Evolutionary conservation across 495 filamentous ascomycete genomes (phyloP).

Genomic region (Platismatia glauca): DNA sequence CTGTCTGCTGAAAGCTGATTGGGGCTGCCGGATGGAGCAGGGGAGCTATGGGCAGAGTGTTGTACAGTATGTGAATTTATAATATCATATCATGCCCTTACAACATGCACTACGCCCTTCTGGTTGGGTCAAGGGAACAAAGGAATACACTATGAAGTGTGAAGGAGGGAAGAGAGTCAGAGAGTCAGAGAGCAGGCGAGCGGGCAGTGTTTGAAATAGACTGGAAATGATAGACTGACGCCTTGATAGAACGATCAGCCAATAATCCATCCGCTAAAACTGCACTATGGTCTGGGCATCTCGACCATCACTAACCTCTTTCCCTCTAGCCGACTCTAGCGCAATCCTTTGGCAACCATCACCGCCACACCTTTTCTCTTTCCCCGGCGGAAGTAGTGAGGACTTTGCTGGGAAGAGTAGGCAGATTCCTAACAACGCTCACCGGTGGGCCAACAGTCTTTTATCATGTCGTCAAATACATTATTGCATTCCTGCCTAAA

Average conservation of each 20-base stretch:
- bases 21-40: constrained; percentile 1
- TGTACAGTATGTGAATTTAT: not conserved
- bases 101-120: not conserved
- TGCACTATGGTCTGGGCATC: constrained; percentile 10
- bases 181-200: not conserved
- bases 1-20: constrained; percentile 7
- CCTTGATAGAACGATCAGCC: constrained; percentile 5
- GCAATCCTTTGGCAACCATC: constrained; percentile 13
- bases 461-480: not conserved
- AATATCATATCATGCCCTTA: too few species aligned
- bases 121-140: not conserved
- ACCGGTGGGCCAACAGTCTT: not conserved
- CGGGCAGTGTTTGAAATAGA: not conserved
- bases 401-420: not conserved
- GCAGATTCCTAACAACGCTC: not conserved
- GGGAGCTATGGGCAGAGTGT: not conserved
- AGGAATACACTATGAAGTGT: not conserved
- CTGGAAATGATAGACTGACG: constrained; percentile 4
- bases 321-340: not conserved
- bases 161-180: not conserved
- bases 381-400: not conserved
- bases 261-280: not conserved
- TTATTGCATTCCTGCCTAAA: constrained; percentile 9
- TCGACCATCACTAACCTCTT: not conserved
- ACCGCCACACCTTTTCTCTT: constrained; percentile 11